Evolutionary conservation across 2,329 filamentous ascomycete genomes (phyloP).

Genomic region (Fusarium incarnatum): DNA sequence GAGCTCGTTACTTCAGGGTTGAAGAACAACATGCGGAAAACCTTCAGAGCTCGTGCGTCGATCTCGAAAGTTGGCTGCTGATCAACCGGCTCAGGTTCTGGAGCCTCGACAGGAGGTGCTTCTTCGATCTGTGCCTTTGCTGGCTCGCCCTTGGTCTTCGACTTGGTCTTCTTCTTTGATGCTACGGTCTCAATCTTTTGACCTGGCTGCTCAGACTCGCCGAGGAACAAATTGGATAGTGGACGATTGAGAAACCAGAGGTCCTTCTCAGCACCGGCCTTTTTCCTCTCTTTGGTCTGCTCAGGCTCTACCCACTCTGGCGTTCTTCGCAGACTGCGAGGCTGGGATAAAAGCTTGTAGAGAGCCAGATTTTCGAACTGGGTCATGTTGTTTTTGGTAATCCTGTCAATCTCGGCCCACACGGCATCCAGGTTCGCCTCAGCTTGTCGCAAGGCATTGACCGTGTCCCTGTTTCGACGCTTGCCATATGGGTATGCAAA

Average conservation of each 20-base stretch:
- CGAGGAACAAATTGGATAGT: not conserved
- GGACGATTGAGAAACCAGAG: not conserved
- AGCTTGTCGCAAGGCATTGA: not conserved
- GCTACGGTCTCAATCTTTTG: not conserved
- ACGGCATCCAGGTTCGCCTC: not conserved
- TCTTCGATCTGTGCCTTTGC: rapidly evolving
- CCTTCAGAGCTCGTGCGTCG: not conserved
- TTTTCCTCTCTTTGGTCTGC: not conserved
- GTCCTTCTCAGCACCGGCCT: not conserved
- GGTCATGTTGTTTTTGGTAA: not conserved
- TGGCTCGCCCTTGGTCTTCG: not conserved
- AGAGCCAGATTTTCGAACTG: rapidly evolving
- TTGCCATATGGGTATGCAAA: not conserved
- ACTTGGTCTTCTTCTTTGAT: not conserved
- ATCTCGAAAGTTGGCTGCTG: not conserved
- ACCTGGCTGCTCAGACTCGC: not conserved
- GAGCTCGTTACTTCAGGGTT: not conserved
- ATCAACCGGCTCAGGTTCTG: not conserved
- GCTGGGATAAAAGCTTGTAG: not conserved
- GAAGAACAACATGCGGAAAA: constrained; percentile 8
- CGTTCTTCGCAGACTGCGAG: not conserved
- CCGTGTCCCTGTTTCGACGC: not conserved
- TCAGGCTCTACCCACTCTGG: not conserved
- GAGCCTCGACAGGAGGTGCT: rapidly evolving
- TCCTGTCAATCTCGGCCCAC: not conserved